Percentiles rank a stretch among this genome's conserved stretches.
Evolutionary conservation across 2,329 filamentous ascomycete genomes (phyloP).

Genomic region (Claviceps humidiphila): DNA sequence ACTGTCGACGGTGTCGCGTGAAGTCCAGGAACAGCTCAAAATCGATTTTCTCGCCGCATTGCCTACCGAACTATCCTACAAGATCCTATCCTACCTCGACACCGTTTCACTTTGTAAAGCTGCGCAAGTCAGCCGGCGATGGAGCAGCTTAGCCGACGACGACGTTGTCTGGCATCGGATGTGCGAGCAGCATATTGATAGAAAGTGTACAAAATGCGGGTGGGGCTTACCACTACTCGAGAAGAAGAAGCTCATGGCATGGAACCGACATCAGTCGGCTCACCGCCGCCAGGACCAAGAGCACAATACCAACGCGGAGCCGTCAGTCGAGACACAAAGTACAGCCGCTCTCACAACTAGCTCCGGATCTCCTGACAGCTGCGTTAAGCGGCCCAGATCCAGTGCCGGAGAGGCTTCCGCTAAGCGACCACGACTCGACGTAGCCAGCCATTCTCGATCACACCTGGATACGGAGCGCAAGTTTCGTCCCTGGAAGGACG

Average conservation of each 20-base stretch:
- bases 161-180: constrained; percentile 95
- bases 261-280: constrained; percentile 59
- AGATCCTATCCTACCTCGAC: constrained; percentile 85
- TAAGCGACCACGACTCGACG: constrained; percentile 21
- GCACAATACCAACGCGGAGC: constrained; percentile 7
- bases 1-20: constrained; percentile 79
- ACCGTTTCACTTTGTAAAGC: constrained; percentile 92
- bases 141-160: constrained; percentile 85
- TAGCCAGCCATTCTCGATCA: constrained; percentile 15
- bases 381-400: constrained; percentile 21
- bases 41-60: constrained; percentile 91
- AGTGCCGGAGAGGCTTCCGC: constrained; percentile 17
- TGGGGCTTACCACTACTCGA: constrained; percentile 89
- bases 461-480: constrained; percentile 31
- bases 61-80: constrained; percentile 81
- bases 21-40: constrained; percentile 87
- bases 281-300: constrained; percentile 9
- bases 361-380: constrained; percentile 11
- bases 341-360: constrained; percentile 4
- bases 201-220: constrained; percentile 88
- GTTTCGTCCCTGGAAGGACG: constrained; percentile 78
- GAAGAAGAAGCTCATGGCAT: constrained; percentile 72
- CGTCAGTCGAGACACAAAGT: constrained; percentile 12
- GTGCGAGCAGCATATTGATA: constrained; percentile 93
- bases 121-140: constrained; percentile 80